Base-by-base conservation (phyloP, 73 alveolate genomes). In the Stentor roeselii region DNA sequence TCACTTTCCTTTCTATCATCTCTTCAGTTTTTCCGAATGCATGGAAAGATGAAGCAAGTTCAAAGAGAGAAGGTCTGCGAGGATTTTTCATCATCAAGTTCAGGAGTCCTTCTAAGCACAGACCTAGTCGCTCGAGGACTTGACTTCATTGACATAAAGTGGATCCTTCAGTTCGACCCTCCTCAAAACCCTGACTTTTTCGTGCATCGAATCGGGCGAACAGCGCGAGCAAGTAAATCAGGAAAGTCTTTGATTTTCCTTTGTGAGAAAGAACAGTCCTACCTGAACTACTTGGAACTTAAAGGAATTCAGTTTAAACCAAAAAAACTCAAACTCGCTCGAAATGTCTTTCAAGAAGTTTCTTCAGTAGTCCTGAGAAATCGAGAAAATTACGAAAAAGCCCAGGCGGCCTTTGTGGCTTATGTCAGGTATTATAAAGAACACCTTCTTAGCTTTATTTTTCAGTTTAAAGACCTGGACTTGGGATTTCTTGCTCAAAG, bases 51-150 rank as follows among this genome's bases (percentile, higher is more conserved):
- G 95, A 90, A 90, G 50, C 93, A 95, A 89, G 92, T 88, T 59
- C 94, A 97, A 87, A 91, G 99, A 85, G 90, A 92, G 78, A 98
- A 98, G 87, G 97, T 95, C 84, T 94, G 87, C 60, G 78, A 93
- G 74, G 86, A 88, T 59, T 94, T 93, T 76, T 92, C 88, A 3
- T 59, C 84, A 75, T 61, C 91, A 2, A 94, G 87, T 37, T 91
- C 88, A 36, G 97, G 92, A 30, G 88, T 98, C 3, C 85, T 98
- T 85, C 88, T 98, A 59, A 95, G 99, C 40, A 98, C 99, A 2
- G 99, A 98, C 90, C 94, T 98, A 58, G 95, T 99, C 11, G 99
- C 99, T 3, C 91, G 99, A 83, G 99, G 99, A 59, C 95, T 98
- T 35, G 99, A 98, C 82, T 91, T 98, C 39, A 99, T 98, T 0